phyloP scores from a whole-genome alignment of 2,329 filamentous ascomycete species.

The Plectosphaerella cucumerina region DNA sequence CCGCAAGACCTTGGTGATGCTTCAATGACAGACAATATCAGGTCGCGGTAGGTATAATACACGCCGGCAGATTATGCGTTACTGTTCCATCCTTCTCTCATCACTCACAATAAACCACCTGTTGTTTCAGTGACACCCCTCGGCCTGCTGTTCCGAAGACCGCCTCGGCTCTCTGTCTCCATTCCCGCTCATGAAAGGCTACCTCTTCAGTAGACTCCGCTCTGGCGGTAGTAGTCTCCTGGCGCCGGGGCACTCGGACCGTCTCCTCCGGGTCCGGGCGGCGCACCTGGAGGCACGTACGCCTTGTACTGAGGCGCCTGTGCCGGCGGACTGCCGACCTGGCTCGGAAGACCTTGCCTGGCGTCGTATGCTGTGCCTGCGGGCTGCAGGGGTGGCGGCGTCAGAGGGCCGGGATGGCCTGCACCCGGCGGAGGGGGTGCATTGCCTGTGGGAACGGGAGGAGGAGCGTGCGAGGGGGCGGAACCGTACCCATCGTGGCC shows the following conservation, averaged over 20 bases:
- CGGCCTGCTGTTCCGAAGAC: neutral
- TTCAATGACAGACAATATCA: neutral
- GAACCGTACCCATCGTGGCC: constrained; percentile 24
- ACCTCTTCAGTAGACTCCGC: constrained; percentile 21
- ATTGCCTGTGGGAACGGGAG: constrained; percentile 28
- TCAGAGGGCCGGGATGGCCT: constrained; percentile 23
- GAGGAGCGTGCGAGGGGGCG: constrained; percentile 18
- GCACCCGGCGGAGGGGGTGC: constrained; percentile 16
- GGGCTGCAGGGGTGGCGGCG: constrained; percentile 40
- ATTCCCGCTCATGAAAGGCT: neutral
- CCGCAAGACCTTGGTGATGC: neutral
- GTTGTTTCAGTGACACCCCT: neutral
- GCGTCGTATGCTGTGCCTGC: constrained; percentile 43
- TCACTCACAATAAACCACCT: neutral
- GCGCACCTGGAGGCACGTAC: constrained; percentile 45
- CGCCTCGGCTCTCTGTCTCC: neutral
- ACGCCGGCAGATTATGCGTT: neutral
- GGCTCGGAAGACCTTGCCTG: constrained; percentile 46
- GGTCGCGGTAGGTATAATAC: neutral
- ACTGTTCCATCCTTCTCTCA: neutral
- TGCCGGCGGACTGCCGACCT: constrained; percentile 20
- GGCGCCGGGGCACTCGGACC: constrained; percentile 47
- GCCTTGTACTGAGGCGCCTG: constrained; percentile 53
- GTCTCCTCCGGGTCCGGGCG: constrained; percentile 16
- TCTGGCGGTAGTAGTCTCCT: constrained; percentile 53